Evolutionary conservation across 257 asterid species (phyloP), one percentile per base, ranked within the genome.

Genomic region (Solanum bukasovii): DNA sequence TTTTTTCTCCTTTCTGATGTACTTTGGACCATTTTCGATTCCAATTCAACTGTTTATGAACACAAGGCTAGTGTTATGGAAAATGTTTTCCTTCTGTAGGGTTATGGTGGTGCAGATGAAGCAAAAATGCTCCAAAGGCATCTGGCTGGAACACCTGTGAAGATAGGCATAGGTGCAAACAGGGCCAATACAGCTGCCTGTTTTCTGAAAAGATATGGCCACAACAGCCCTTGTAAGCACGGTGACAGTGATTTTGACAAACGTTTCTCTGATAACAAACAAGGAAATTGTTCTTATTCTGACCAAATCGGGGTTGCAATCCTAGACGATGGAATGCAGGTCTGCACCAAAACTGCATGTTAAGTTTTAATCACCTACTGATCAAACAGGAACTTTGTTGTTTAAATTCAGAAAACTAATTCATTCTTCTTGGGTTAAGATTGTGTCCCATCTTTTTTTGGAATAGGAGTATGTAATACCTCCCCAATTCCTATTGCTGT

Each of bases 301-400:
- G 92, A 85, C 87, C 89, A 38, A 87, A 94, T 96, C 90, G 96
- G 98, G 70, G 91, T 84, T 87, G 94, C 92, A 74, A 93, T 97
- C 83, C 94, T 97, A 65, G 99, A 97, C 89, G 99, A 97, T 88
- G 99, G 99, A 37, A 96, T 97, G 99, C 98, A 97, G 99, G 99
- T 97, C 90, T 59, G 71, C 35, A 18, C 85, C 42, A 29, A 46
- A 81, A 44, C 68, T 92, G 46, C n/a, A 31, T n/a, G 25, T 40
- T 12, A 34, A 67, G 5, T 37, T 16, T 52, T 90, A 83, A 42
- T 38, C 87, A 77, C 86, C 31, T 44, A 75, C 27, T 73, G 44
- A 31, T 72, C 5, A 1, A 5, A 46, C 31, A 12, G 18, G 79
- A 37, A 23, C 7, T 74, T 42, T 61, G 61, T 44, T 16, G 42